Evolutionary conservation across 2,329 filamentous ascomycete genomes (phyloP).

Genomic region (Microdochium nivale): DNA sequence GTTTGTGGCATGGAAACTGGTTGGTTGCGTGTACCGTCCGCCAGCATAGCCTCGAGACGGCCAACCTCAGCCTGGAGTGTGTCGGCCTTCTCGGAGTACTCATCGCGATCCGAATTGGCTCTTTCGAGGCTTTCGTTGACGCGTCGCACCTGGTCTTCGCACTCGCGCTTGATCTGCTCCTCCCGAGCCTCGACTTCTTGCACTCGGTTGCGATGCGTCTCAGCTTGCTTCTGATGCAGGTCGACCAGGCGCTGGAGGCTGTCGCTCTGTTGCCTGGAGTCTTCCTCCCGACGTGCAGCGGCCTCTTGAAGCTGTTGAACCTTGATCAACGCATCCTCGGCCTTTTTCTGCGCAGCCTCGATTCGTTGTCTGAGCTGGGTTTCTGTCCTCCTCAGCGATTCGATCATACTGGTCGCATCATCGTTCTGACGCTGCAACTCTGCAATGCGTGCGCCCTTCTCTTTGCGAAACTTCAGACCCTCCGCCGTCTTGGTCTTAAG

Average conservation of each 20-base stretch:
- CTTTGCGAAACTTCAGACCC: constrained; percentile 82
- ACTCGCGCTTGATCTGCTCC: constrained; percentile 58
- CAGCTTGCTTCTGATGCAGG: constrained; percentile 67
- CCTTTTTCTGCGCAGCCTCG: constrained; percentile 76
- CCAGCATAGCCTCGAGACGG: constrained; percentile 38
- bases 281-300: constrained; percentile 72
- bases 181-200: constrained; percentile 58
- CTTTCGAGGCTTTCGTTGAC: constrained; percentile 49
- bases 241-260: constrained; percentile 74
- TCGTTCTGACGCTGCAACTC: constrained; percentile 85
- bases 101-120: constrained; percentile 36
- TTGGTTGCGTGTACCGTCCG: constrained; percentile 27
- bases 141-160: constrained; percentile 49
- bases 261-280: constrained; percentile 79
- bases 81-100: constrained; percentile 38
- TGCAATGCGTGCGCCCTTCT: constrained; percentile 83
- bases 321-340: constrained; percentile 72
- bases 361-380: constrained; percentile 72
- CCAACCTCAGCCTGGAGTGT: constrained; percentile 46
- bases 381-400: constrained; percentile 71
- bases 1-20: constrained; percentile 49
- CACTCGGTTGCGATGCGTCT: constrained; percentile 62
- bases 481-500: constrained; percentile 85
- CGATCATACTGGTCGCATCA: constrained; percentile 68
- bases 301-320: constrained; percentile 82